Base-by-base conservation (phyloP, 1,284 basidiomycete species). In the Ustilago cynodontis region DNA sequence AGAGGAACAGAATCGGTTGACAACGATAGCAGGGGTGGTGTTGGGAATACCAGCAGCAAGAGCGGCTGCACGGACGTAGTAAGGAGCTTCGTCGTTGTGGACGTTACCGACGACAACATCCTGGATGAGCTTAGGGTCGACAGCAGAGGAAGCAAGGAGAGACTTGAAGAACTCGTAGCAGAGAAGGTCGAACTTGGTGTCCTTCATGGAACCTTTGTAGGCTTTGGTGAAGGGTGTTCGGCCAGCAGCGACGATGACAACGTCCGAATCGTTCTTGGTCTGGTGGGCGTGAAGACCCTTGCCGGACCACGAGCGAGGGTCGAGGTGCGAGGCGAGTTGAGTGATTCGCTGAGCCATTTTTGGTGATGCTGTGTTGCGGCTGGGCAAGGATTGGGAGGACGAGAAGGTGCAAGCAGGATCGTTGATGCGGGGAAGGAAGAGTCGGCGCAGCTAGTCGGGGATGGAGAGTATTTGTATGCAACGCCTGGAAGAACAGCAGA, bases 1-100 rank as follows among this genome's bases (percentile, higher is more conserved):
- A 0, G 92, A 93, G 1, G 92, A 92, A 60, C 83, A 86, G 71
- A 78, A 78, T 14, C 79, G 52, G 56, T 70, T 66, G 49, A 78
- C 62, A 55, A 89, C 89, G 84, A 93, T 91, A 7, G 93, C 87
- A 1, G 93, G 92, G 2, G 92, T 91, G 11, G 89, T 89, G 41
- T 92, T 91, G 0, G 93, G 93, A 71, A 93, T 91, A 6, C 93
- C 93, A 24, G 93, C 93, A 3, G 93, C 92, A 50, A 94, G 88
- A 16, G 92, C 90, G 18, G 93, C 91, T 43, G 90, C 89, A 33
- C 80, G 81, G 13, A 78, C 72, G 58, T 79, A 71, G 63, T 82
- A 82, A 22, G 77, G 68, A 1, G 57, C 65, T 10, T 77, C 77
- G 18, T 68, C 71, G 67, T 82, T 82, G 65, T 79, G 73, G 2